Conservation (phyloP, 1,284 basidiomycete genomes). For the Austroboletus niveus region DNA sequence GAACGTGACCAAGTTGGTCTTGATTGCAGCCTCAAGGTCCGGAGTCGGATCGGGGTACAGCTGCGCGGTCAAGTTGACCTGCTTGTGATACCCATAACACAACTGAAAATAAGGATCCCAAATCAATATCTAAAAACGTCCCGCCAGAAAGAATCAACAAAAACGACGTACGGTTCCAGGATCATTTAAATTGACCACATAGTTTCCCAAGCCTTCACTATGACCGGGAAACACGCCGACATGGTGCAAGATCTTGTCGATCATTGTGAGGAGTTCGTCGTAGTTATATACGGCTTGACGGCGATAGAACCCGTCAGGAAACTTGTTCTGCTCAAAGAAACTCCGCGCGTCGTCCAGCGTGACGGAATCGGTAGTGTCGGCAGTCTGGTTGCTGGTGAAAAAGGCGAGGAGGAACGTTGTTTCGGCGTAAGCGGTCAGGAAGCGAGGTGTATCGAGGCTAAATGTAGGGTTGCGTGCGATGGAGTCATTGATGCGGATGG, state of each 20-base stretch:
- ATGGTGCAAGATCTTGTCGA: neutral
- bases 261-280: conserved; percentile 3
- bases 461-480: conserved; percentile 29
- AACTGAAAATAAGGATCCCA: neutral
- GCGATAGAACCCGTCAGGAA: conserved; percentile 22
- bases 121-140: neutral
- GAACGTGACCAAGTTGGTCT: conserved; percentile 22
- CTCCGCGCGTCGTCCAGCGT: conserved; percentile 16
- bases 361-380: conserved; percentile 19
- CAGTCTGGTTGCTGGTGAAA: conserved; percentile 27
- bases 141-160: neutral
- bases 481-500: conserved; percentile 22
- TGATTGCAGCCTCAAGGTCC: conserved; percentile 23
- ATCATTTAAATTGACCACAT: neutral
- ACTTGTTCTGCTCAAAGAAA: conserved; percentile 18
- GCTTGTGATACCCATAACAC: conserved; percentile 12
- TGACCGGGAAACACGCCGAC: conserved; percentile 14
- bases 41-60: conserved; percentile 23
- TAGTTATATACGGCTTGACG: conserved; percentile 17
- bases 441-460: conserved; percentile 20
- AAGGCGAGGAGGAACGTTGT: conserved; percentile 28
- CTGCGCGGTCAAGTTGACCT: conserved; percentile 19
- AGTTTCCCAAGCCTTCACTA: conserved; percentile 18
- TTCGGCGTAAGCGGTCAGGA: conserved; percentile 19
- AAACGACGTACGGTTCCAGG: neutral